Base-by-base conservation (phyloP, 2,329 filamentous ascomycete genomes). In the Aspergillus sojae region DNA sequence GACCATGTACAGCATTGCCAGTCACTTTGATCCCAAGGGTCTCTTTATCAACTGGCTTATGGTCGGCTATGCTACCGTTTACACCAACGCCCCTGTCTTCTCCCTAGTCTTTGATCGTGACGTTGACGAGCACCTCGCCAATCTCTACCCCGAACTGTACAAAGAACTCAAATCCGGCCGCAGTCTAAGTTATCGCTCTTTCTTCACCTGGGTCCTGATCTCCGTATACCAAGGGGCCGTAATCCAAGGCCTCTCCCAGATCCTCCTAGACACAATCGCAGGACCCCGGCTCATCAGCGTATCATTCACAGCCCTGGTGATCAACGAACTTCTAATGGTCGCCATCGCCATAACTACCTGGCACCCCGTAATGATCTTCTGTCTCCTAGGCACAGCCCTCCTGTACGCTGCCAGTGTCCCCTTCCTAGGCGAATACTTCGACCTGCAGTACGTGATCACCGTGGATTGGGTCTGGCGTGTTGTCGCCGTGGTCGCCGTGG, bases 291-390 rank as follows among this genome's bases (percentile, higher is more conserved):
- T 99, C 89, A 92, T 98, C 60, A 88, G 91, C 28, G 92, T 99
- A 53, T 93, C 90, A 62, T 99, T 97, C 75, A 96, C 94, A 0
- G 93, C 93, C 0, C 86, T 99, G 2, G 89, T 99, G 5, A 82
- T 98, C 65, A 99, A 98, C 77, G 95, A 99, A 77, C 86, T 99
- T 64, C 86, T 96, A 71, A 99, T 99, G 96, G 95, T 98, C 2
- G 94, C 94, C 4, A 92, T 96, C 63, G 92, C 97, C 75, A 92
- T 99, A 71, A 97, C 93, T 4, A 99, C 95, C 0, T 99, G 95
- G 95, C 95, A 98, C 78, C 91, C 91, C 45, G 84, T 94, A 66
- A 98, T 98, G 94, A 89, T 96, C 60, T 81, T 92, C 58, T 90
- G 86, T 68, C 91, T 98, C 65, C 73, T 97, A 6, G 94, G 92